Evolutionary conservation across 2,329 filamentous ascomycete species (phyloP), one percentile per base, ranked within the genome.

Genomic region (Neofusicoccum ribis): DNA sequence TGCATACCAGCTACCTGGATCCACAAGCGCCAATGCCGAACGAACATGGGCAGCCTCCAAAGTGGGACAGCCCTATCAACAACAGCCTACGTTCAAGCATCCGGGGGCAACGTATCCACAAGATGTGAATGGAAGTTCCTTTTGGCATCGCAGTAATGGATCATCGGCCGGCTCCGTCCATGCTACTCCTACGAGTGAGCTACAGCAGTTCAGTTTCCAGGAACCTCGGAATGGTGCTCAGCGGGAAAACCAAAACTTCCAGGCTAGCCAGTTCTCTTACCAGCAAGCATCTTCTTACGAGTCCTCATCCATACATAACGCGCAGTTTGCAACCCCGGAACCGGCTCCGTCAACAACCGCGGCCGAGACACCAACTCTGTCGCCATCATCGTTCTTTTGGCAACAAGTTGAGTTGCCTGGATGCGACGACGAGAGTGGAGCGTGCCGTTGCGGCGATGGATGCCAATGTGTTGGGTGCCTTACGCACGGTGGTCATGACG

Each of bases 381-480:
- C 77, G 1, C 76, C 77, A 0, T 77, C 76, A 3, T 72, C 74
- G 0, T 79, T 74, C 65, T 74, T 77, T 63, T 76, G 75, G 72
- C 73, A 76, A 58, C 70, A 76, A 52, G 70, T 78, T 67, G 71
- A 71, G 0, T 67, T 79, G 1, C 77, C 77, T 5, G 71, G 78
- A 15, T 85, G 83, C 69, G 79, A 78, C 39, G 80, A 85, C 66
- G 72, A 77, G 3, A 82, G 78, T 5, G 83, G 83, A 3, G 83
- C 79, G 31, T 85, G 83, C 65, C 81, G 81, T 67, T 85, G 83
- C 65, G 82, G 82, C 15, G 80, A 80, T 64, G 82, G 83, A 44
- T 85, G 83, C 68, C 78, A 73, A 63, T 85, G 83, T 68, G 75
- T 82, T n/a, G 83, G 82, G 14, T 85, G 83, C 68, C 72, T 84